These are phyloP conservation scores for Kluyveromyces sp. DNA, from an alignment of 1,139 yeast genomes.

Conservation along the genomic window DNA sequence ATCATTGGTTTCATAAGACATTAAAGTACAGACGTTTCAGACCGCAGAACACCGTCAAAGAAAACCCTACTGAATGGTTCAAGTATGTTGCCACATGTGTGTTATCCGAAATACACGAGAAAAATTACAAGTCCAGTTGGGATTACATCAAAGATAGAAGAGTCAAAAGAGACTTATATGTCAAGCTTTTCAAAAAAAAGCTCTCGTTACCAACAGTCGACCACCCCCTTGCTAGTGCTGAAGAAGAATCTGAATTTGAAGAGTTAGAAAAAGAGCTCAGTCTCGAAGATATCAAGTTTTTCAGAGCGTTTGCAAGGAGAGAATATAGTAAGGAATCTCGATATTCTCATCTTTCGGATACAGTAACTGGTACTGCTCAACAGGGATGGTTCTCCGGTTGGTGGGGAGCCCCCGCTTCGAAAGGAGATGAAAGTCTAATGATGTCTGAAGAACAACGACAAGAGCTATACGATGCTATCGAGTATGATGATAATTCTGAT, in stretches of 20 bases:
- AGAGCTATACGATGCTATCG: slow-evolving; percentile 90
- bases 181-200: slow-evolving; percentile 61
- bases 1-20: slow-evolving; percentile 73
- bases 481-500: slow-evolving; percentile 71
- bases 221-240: slow-evolving; percentile 25
- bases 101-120: slow-evolving; percentile 71
- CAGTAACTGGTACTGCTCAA: slow-evolving; percentile 9
- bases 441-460: slow-evolving; percentile 64
- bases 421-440: slow-evolving; percentile 33
- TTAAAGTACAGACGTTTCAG: slow-evolving; percentile 64
- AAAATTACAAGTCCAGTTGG: slow-evolving; percentile 85
- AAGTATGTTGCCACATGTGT: slow-evolving; percentile 70
- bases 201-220: slow-evolving; percentile 31
- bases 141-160: slow-evolving; percentile 64
- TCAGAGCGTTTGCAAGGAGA: slow-evolving; percentile 69
- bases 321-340: slow-evolving; percentile 45
- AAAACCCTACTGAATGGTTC: slow-evolving; percentile 79
- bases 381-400: slow-evolving; percentile 56
- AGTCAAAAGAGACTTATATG: slow-evolving; percentile 63
- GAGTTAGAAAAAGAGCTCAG: slow-evolving; percentile 53
- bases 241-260: slow-evolving; percentile 39
- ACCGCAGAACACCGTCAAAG: slow-evolving; percentile 53
- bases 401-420: slow-evolving; percentile 39
- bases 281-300: slow-evolving; percentile 78
- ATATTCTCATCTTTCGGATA: slow-evolving; percentile 14